Base-by-base conservation (phyloP, 805 yeast species). In the Jamesozyma piceae region DNA sequence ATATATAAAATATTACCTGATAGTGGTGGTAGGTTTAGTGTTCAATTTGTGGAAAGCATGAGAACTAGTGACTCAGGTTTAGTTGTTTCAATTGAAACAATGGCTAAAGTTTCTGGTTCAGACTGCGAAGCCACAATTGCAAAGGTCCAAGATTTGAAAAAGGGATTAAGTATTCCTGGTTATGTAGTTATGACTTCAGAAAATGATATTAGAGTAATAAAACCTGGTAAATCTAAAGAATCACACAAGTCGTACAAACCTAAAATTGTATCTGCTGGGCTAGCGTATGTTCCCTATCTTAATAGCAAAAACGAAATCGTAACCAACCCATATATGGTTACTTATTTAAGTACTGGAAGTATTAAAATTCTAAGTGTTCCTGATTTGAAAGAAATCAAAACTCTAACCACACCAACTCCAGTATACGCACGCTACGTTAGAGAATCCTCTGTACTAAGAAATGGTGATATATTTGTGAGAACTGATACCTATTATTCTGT, bases 1-100 rank as follows among this genome's bases (percentile, higher is more conserved):
- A 70, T 78, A 0, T 85, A 73, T 62, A 78, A 79, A 53, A 62
- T 89, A 2, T 57, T 78, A 3, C 95, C 95, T 1, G 72, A 71
- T 35, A 65, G 71, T 0, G 62, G 71, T 36, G 92, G 90, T 0
- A 67, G 77, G 39, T 87, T 78, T 55, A 64, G 67, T 24, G 82
- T 77, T 0, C 71, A 71, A 21, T 71, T 71, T 44, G 67, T 74
- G 6, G 80, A 69, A 32, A 57, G 64, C 0, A 62, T 73, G 5
- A 71, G 70, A 32, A 66, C 76, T 0, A 74, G 75, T 37, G 76
- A 72, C 27, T 66, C 35, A 13, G 52, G 75, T 1, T 70, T 74
- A 2, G 71, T 89, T 15, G 65, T 67, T 1, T 65, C 69, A 5
- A 67, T 90, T 6, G 67, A 75, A 8, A 80, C 89, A 1, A 62